Evolutionary conservation across 2,329 filamentous ascomycete species (phyloP), one percentile per base, ranked within the genome.

Genomic region (Aspergillus udagawae): DNA sequence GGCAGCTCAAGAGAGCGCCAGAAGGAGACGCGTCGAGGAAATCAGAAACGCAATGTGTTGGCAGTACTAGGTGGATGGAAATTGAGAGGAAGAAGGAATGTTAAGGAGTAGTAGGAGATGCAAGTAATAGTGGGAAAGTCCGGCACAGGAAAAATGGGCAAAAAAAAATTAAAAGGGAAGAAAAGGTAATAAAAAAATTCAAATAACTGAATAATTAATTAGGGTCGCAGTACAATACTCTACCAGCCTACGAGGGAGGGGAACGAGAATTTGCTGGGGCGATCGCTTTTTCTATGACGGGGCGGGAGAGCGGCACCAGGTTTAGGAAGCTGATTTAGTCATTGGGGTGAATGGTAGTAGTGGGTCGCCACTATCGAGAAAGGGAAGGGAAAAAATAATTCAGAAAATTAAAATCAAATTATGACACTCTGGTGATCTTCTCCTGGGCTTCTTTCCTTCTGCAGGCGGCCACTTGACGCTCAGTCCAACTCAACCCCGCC

Each of bases 1-100:
- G 65, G 65, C 65, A 65, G 63, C 65, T 67, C 65, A 60, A 60
- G 21, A 64, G 64, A 66, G 63, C 64, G 64, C 63, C 64, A 66
- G 63, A 62, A 66, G 63, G 64, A 64, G 64, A 66, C 64, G 64
- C 62, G 63, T 63, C 57, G 60, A 64, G 60, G 57, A 57, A 56
- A 53, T 58, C 57, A 57, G 53, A 60, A 52, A 60, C 57, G 52
- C 51, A 63, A 63, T 66, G 65, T 58, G 63, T 64, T 67, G 65
- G 65, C 63, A 65, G 59, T 61, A 54, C 54, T 56, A 55, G 56
- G 59, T 62, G 57, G 59, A 57, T 63, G 57, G 54, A 56, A 54
- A 59, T 52, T 54, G 35, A 60, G 61, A 55, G 52, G 21, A 29
- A 44, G 41, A 54, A 28, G 21, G 49, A 53, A 23, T 49, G 32